These are phyloP conservation scores for Coemansia sp. DNA, from an alignment of 192 early-diverging fungal species.

Conservation along the genomic window DNA sequence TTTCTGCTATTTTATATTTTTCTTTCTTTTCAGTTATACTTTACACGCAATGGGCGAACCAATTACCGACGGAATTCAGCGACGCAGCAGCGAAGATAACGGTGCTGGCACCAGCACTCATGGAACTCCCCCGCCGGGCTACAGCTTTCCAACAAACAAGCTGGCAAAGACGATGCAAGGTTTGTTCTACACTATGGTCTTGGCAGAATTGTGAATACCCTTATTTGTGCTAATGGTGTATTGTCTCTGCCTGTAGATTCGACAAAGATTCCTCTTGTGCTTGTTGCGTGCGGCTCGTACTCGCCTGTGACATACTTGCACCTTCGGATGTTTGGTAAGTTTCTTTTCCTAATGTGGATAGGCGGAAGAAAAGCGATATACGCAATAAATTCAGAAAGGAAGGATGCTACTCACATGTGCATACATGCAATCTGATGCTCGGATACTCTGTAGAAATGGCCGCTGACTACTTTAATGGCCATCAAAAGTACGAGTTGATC, in stretches of 20 bases:
- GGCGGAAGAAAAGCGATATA: background rate
- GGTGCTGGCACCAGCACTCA: conserved; percentile 27
- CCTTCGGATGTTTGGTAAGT: conserved; percentile 96
- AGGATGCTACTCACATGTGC: background rate
- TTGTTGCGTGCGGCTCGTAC: conserved; percentile 96
- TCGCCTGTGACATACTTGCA: conserved; percentile 97
- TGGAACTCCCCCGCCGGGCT: conserved; percentile 52
- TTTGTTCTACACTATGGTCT: background rate
- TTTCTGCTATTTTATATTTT: background rate
- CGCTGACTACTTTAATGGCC: conserved; percentile 72
- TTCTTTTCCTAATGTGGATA: background rate
- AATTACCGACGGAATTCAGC: conserved; percentile 55
- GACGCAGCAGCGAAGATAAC: conserved; percentile 19
- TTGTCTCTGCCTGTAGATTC: conserved; percentile 31
- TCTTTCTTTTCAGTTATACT: background rate
- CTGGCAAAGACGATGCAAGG: conserved; percentile 52
- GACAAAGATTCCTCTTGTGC: conserved; percentile 71
- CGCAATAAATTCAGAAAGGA: background rate
- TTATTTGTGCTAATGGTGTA: background rate
- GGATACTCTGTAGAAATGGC: conserved; percentile 73
- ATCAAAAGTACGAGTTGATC: conserved; percentile 78
- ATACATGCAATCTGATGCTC: background rate
- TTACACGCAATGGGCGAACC: conserved; percentile 36
- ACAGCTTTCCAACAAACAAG: conserved; percentile 48
- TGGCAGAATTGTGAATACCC: no score